Evolutionary conservation across 2,329 filamentous ascomycete species (phyloP), one percentile per base, ranked within the genome.

Genomic region (Parafenestella ontariensis): DNA sequence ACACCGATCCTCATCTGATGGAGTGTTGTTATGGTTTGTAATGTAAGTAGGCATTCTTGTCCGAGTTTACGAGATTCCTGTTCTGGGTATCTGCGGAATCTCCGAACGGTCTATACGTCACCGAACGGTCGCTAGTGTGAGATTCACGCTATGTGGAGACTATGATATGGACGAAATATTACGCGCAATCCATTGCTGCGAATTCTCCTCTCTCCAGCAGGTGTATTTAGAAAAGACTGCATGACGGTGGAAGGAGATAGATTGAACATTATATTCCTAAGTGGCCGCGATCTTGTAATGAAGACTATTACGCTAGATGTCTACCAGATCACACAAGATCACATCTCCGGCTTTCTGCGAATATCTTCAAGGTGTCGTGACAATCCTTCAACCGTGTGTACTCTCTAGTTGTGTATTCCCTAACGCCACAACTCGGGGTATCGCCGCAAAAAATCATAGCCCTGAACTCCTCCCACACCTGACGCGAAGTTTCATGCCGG

Each of bases 31-130:
- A 21, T 17, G 3, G 29, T 46, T 18, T n/a, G n/a, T n/a, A n/a
- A n/a, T n/a, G n/a, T n/a, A n/a, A n/a, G n/a, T n/a, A n/a, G n/a
- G n/a, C n/a, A n/a, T n/a, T n/a, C n/a, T n/a, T n/a, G n/a, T n/a
- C n/a, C n/a, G n/a, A n/a, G n/a, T n/a, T n/a, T n/a, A n/a, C n/a
- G 24, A 31, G 34, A 34, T 41, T 24, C 21, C 44, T 33, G 29
- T 39, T 48, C 28, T 26, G 29, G 17, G 31, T 18, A 26, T n/a
- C 24, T 49, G 49, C 54, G 59, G 54, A 56, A 45, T 28, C 42
- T 51, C 45, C 48, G 46, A 53, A 42, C n/a, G n/a, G 56, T 60
- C 49, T 44, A 52, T 65, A 65, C 62, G 64, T 66, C 64, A 66
- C 52, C 49, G 42, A 46, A 58, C 53, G 52, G 59, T 36, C 57